Percentiles rank a stretch among this genome's conserved stretches.
phyloP scores from a whole-genome alignment of 106 monocot species.

The Dendrobium huoshanense region DNA sequence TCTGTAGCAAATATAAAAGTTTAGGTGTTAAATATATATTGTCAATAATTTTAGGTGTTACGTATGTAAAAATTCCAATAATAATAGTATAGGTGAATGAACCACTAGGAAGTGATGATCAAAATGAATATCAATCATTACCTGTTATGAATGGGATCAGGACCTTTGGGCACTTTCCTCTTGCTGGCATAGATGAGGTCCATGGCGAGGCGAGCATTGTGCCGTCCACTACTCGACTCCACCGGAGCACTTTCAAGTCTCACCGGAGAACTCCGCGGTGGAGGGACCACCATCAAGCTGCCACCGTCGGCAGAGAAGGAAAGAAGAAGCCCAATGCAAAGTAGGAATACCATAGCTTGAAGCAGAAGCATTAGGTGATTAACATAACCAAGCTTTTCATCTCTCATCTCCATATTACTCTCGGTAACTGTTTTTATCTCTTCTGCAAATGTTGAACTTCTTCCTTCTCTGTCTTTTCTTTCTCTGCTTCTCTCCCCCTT shows the following conservation, averaged over 20 bases:
- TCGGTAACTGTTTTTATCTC: background rate
- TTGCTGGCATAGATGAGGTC: constrained; percentile 22
- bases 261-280: background rate
- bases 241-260: background rate
- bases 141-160: constrained; percentile 66
- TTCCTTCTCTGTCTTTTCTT: background rate
- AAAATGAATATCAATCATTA: constrained; percentile 13
- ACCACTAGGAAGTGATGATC: background rate
- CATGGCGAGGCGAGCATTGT: background rate
- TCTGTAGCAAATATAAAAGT: no score
- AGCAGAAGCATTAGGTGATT: background rate
- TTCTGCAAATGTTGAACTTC: background rate
- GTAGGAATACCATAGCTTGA: constrained; percentile 11
- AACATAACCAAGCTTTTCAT: constrained; percentile 4
- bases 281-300: background rate
- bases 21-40: no score
- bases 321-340: constrained; percentile 18
- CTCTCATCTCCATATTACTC: background rate
- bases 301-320: background rate
- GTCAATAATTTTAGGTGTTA: no score
- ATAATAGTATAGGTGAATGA: background rate
- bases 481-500: background rate
- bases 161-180: constrained; percentile 48
- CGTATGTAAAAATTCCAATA: no score
- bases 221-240: background rate